Conservation (phyloP, 2,329 filamentous ascomycete genomes). For the Colletotrichum theobromicola region DNA sequence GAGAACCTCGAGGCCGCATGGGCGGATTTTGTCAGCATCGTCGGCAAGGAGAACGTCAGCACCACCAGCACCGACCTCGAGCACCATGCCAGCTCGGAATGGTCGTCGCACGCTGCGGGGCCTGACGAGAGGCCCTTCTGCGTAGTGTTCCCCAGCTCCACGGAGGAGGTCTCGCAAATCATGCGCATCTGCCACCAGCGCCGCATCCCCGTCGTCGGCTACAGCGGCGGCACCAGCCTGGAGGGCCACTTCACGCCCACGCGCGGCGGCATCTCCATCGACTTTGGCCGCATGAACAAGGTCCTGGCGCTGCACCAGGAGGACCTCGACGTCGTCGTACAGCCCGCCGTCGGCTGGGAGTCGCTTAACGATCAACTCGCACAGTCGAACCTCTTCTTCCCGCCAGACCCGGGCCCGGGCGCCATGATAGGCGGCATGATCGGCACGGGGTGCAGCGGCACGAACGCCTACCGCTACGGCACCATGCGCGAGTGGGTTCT, state of each 20-base stretch:
- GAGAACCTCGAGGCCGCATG: constrained; percentile 72
- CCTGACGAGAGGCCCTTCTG: constrained; percentile 64
- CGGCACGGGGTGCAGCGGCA: constrained; percentile 76
- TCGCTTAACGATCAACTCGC: constrained; percentile 78
- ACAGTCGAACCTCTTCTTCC: constrained; percentile 83
- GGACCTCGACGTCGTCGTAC: constrained; percentile 77
- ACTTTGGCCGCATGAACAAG: constrained; percentile 86
- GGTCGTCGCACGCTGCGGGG: constrained; percentile 63
- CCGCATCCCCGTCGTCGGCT: constrained; percentile 83
- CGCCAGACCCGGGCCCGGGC: constrained; percentile 87
- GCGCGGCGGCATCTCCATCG: constrained; percentile 81
- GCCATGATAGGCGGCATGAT: constrained; percentile 93
- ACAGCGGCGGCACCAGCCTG: constrained; percentile 86
- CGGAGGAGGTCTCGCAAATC: constrained; percentile 82
- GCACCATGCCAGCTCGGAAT: constrained; percentile 64
- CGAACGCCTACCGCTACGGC: constrained; percentile 90
- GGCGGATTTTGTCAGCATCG: constrained; percentile 69
- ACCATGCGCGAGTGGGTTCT: constrained; percentile 97
- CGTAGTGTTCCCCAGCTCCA: constrained; percentile 77
- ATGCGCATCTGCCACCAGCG: constrained; percentile 88
- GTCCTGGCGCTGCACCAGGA: constrained; percentile 79
- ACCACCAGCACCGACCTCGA: constrained; percentile 61
- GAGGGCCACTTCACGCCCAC: constrained; percentile 91
- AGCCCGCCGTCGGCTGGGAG: constrained; percentile 88
- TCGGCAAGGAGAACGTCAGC: constrained; percentile 70